These are phyloP conservation scores for Tulasnella sp. DNA, from an alignment of 768 basidiomycete species.

Conservation along the genomic window DNA sequence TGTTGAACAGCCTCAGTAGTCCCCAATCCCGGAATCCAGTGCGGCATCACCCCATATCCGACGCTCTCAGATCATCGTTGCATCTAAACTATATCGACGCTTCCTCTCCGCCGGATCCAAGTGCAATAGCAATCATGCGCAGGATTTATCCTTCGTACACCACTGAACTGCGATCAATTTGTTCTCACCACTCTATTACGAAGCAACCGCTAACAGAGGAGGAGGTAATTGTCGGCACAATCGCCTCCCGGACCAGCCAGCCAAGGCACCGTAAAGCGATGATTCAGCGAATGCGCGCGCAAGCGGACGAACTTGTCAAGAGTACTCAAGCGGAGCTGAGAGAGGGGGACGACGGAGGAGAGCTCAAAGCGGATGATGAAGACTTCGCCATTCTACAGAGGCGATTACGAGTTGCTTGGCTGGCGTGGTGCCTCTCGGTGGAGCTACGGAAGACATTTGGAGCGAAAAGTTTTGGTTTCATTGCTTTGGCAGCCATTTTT, in stretches of 20 bases:
- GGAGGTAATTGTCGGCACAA: constrained; percentile 68
- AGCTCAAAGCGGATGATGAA: constrained; percentile 43
- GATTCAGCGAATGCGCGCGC: constrained; percentile 60
- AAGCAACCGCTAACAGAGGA: constrained; percentile 56
- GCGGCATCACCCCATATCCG: constrained; percentile 13
- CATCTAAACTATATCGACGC: constrained; percentile 19
- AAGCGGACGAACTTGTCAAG: constrained; percentile 57
- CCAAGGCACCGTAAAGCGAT: constrained; percentile 56
- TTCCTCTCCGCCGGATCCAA: not conserved
- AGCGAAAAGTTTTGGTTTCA: constrained; percentile 64
- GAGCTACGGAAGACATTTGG: constrained; percentile 51
- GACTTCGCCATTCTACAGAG: constrained; percentile 49
- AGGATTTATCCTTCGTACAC: constrained; percentile 44
- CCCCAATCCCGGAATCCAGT: not conserved
- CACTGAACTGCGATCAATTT: constrained; percentile 54
- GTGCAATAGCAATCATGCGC: not conserved
- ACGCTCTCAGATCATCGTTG: not conserved
- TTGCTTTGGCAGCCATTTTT: constrained; percentile 61
- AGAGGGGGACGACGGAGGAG: not conserved
- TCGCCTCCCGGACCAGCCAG: constrained; percentile 64
- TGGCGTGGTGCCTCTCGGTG: constrained; percentile 56
- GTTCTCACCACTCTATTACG: constrained; percentile 48
- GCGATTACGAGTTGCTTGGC: constrained; percentile 51
- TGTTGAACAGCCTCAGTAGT: not conserved
- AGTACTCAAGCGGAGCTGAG: constrained; percentile 55